Base-by-base conservation (phyloP, 805 yeast species). In the Gaillardinia entomophila region DNA sequence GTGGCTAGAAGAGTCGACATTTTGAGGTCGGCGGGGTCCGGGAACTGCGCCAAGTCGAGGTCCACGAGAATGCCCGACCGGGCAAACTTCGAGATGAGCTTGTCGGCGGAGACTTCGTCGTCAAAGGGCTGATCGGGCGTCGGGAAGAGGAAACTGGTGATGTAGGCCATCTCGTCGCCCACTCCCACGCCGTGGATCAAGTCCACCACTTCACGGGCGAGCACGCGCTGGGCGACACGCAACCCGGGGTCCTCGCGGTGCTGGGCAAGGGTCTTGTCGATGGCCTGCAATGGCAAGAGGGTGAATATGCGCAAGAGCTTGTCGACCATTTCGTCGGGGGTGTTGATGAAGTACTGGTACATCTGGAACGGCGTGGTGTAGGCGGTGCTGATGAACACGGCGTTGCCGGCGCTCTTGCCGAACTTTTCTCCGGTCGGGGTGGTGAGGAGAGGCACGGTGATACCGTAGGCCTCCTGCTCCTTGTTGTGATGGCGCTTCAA, bases 391-490 rank as follows among this genome's bases (percentile, higher is more conserved):
- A 92, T 77, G 60, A 92, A 92, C 2, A 92, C 76, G 0, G 98
- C 97, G 63, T 92, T 92, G 0, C 97, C 97, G 2, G 96, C 96
- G 35, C 95, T 83, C 51, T 92, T 92, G 19, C 98, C 98, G 57
- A 92, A 89, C 59, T 92, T 92, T 38, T 80, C 92, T 6, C 98
- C 98, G 8, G 77, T 71, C 0, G 95, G 75, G 0, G 96, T 86
- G 0, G 96, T 85, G 43, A 92, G 64, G 18, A 92, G 61, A 2
- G 97, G 97, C 0, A 83, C 96, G 0, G 98, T 92, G 28, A 92
- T 44, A 0, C 97, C 97, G 54, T 61, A 84, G 3, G 75, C 71
- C 1, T 60, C 54, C 36, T 11, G 51, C 48, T 6, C 49, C 39
- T 36, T 32, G 29, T 6, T 37, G 34, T 40, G 27, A 7, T 43